phyloP scores from a whole-genome alignment of 306 rosid species.

The Inga laurina region DNA sequence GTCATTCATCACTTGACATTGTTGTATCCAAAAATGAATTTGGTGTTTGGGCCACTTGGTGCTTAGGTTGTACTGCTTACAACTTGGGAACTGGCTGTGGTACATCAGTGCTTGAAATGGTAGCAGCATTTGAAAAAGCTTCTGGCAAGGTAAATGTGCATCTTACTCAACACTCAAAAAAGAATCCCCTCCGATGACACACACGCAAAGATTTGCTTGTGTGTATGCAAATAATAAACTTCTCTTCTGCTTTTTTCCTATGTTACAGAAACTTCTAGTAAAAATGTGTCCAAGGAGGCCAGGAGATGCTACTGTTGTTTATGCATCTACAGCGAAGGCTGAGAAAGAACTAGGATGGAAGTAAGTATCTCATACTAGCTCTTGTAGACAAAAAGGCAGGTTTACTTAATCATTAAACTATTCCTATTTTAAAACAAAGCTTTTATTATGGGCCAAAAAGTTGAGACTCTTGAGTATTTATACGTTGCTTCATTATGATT shows the following conservation, averaged over 20 bases:
- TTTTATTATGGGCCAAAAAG: not conserved
- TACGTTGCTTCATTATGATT: not conserved
- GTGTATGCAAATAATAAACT: not conserved
- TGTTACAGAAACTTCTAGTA: constrained; percentile 61
- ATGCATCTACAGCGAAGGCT: constrained; percentile 81
- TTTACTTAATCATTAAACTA: not conserved
- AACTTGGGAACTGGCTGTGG: constrained; percentile 84
- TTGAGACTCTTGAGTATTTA: not conserved
- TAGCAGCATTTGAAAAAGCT: constrained; percentile 75
- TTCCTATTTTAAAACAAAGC: not conserved
- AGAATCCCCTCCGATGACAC: not conserved
- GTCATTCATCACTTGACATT: not conserved
- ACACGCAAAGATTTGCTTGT: not conserved
- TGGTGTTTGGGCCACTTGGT: constrained; percentile 12
- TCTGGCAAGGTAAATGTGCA: constrained; percentile 61
- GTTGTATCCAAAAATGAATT: not conserved
- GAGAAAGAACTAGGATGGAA: constrained; percentile 79
- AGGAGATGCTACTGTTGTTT: constrained; percentile 84
- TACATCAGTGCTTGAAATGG: constrained; percentile 83
- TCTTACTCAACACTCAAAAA: not conserved
- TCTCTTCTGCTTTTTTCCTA: not conserved
- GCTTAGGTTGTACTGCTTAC: constrained; percentile 71
- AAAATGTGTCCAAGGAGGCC: constrained; percentile 72
- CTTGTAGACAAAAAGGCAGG: not conserved
- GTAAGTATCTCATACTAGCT: constrained; percentile 43